Conservation (phyloP, 352 stramenopile species). For the Phytophthora quininea region DNA sequence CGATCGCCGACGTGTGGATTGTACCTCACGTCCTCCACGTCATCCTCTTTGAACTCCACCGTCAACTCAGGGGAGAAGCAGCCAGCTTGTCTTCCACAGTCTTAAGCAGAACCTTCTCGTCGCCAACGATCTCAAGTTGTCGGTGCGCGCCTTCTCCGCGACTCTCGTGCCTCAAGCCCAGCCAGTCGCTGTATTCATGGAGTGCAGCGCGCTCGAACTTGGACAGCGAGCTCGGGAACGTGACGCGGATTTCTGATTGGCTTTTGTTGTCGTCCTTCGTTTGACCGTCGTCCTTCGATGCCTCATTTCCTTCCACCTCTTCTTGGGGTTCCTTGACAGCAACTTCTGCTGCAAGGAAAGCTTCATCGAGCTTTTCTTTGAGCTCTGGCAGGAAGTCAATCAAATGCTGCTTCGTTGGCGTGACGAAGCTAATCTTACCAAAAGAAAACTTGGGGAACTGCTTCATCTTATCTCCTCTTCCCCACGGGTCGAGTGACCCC, state of each 20-base stretch:
- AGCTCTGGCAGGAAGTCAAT: slow-evolving; percentile 68
- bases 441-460: slow-evolving; percentile 36
- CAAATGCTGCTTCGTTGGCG: slow-evolving; percentile 47
- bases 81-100: slow-evolving; percentile 28
- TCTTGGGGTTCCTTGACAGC: slow-evolving; percentile 15
- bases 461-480: slow-evolving; percentile 38
- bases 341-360: slow-evolving; percentile 38
- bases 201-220: slow-evolving; percentile 71
- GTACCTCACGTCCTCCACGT: slow-evolving; percentile 71
- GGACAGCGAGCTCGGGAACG: slow-evolving; percentile 51
- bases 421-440: slow-evolving; percentile 51
- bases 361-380: slow-evolving; percentile 61
- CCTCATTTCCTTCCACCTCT: slow-evolving; percentile 18
- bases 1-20: slow-evolving; percentile 63
- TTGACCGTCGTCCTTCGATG: slow-evolving; percentile 15
- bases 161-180: slow-evolving; percentile 65
- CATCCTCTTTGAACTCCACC: slow-evolving; percentile 66
- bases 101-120: slow-evolving; percentile 27
- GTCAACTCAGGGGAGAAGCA: slow-evolving; percentile 35
- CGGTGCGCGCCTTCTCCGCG: slow-evolving; percentile 46
- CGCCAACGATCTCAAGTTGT: slow-evolving; percentile 42
- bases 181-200: slow-evolving; percentile 67
- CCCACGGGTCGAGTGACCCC: slow-evolving; percentile 35
- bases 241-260: slow-evolving; percentile 41
- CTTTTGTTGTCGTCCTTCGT: slow-evolving; percentile 8